Base-by-base conservation (phyloP, 2,329 filamentous ascomycete genomes). In the Epicoccum nigrum region DNA sequence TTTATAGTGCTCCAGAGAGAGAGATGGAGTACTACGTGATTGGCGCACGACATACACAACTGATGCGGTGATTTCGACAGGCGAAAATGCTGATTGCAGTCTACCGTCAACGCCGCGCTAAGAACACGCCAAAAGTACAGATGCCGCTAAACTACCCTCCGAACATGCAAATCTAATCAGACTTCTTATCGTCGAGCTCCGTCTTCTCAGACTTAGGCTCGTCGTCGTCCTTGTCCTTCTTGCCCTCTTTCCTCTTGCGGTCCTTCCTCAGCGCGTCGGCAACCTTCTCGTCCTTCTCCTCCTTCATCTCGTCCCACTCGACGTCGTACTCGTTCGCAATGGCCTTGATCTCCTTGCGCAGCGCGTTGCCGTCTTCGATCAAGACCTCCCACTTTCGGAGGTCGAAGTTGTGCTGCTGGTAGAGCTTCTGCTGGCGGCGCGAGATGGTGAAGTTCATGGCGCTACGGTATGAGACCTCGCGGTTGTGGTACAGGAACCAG, bases 401-500 rank as follows among this genome's bases (percentile, higher is more conserved):
- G 65, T 96, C 87, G 60, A 97, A 90, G 0, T 90, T 90, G 9
- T 85, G 84, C 34, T 81, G 77, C 60, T 88, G 81, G 70, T 97
- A 96, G 9, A 96, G 77, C 44, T 86, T 84, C 46, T 83, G 82
- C 73, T 96, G 92, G 4, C 92, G 83, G 28, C 86, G 82, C 30
- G 85, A 90, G 30, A 96, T 88, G 6, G 92, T 96, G 45, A 95
- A 82, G 70, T 95, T 92, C 76, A 96, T 85, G 21, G 92, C 91
- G 2, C 87, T 87, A 60, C 89, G 87, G 77, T 96, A 96, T 58
- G 85, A 90, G 9, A 96, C 86, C 74, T 96, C 92, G 16, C 89
- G 85, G 75, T 92, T 95, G 77, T 96, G 90, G 74, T 92, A 96
- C 11, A 96, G 77, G 71, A 97, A 96, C 90, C 91, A 97, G 45